Evolutionary conservation across 2,329 filamentous ascomycete genomes (phyloP), one percentile per base, ranked within the genome.

Genomic region (Trichoderma oligosporum): DNA sequence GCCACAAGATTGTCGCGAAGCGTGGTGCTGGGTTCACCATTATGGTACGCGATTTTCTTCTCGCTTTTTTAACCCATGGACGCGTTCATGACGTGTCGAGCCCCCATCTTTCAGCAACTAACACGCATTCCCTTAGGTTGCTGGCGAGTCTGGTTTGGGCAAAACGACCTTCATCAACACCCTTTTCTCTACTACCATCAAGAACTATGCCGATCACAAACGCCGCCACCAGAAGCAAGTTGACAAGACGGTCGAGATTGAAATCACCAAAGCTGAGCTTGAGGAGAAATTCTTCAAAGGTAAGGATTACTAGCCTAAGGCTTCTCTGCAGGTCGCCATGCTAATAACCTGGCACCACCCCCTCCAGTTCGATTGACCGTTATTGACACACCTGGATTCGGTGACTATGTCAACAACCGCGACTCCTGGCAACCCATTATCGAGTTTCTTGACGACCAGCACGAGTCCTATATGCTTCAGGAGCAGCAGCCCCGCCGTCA

Each of bases 241-340:
- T 67, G 94, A 99, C 81, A 97, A 97, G 85, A 99, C 94, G 9
- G 94, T 99, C 64, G 95, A 99, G 81, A 99, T 99, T 68, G 94
- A 99, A 78, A 99, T 99, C 73, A 99, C 94, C 75, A 99, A 99
- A 84, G 94, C 94, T 60, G 94, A 99, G 81, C 81, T 99, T 63
- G 94, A 99, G 80, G 94, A 99, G 87, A 99, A 99, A 82, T 99
- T 99, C 83, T 99, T 99, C 88, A 99, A 99, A 84, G 93, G 93
- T 97, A 80, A 58, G 71, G 9, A 36, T 20, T 33, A 45, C 39
- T 25, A 42, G 44, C 25, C 58, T 44, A 45, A 36, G 14, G 22
- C 31, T 22, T 54, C 12, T 36, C 14, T 47, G 31, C 20, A 0
- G 27, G 9, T 35, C 9, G 29, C 24, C 7, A 12, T 36, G 49